Conservation (phyloP, 345 rosid species). For the Eucalyptus microcorys region DNA sequence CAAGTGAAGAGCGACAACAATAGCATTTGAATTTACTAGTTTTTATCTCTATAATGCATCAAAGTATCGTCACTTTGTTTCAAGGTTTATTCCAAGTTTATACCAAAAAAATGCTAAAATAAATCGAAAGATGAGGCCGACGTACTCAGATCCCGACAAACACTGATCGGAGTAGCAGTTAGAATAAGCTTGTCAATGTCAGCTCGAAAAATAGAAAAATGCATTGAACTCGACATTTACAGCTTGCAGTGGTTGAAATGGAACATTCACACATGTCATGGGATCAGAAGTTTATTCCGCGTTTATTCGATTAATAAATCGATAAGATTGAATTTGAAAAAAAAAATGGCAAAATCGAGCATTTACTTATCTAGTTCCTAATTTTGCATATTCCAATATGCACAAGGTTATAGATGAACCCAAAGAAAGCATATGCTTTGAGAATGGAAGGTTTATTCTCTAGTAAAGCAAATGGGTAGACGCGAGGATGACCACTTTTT, state of each 20-base stretch:
- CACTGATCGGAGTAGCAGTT: neutral
- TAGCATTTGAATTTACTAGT: neutral
- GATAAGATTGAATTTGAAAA: neutral
- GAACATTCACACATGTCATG: neutral
- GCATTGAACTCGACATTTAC: neutral
- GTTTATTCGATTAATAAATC: neutral
- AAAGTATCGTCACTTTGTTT: neutral
- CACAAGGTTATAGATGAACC: neutral
- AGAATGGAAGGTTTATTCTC: neutral
- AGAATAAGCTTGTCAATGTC: neutral
- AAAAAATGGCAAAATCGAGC: neutral
- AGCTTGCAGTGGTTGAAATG: rapidly evolving
- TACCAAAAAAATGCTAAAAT: neutral
- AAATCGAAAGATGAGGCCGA: neutral
- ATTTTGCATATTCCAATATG: neutral
- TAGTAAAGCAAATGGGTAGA: neutral
- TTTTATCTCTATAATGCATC: neutral
- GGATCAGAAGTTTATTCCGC: neutral
- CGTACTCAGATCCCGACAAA: neutral
- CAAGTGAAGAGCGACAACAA: neutral
- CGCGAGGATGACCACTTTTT: neutral
- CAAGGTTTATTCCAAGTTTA: neutral
- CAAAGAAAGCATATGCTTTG: neutral
- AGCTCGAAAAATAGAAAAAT: neutral
- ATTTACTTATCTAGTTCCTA: neutral